Conservation (phyloP, 2,329 filamentous ascomycete genomes). For the Xylariaceae sp. region DNA sequence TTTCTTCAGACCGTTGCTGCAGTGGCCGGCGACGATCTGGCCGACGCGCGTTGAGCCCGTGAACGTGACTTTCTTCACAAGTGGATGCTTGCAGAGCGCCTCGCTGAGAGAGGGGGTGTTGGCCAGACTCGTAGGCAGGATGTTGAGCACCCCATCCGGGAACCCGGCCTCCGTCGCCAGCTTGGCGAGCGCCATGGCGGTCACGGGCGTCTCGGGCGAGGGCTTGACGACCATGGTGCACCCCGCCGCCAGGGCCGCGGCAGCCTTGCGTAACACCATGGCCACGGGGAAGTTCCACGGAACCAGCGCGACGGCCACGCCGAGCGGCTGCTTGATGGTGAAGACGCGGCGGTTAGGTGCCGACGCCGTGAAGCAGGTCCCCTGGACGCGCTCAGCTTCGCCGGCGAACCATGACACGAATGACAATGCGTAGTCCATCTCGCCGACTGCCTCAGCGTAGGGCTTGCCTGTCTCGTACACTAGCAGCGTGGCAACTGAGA, state of each 20-base stretch:
- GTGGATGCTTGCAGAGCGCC: constrained; percentile 40
- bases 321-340: constrained; percentile 71
- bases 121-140: constrained; percentile 40
- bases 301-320: constrained; percentile 63
- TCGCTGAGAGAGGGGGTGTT: constrained; percentile 42
- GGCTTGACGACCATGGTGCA: constrained; percentile 73
- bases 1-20: constrained; percentile 64
- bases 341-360: constrained; percentile 62
- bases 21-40: constrained; percentile 58
- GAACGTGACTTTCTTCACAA: constrained; percentile 65
- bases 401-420: too few species aligned
- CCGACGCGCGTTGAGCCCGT: constrained; percentile 67
- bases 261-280: constrained; percentile 63
- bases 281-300: constrained; percentile 69
- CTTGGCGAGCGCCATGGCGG: constrained; percentile 48
- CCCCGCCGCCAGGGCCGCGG: constrained; percentile 65
- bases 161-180: constrained; percentile 66
- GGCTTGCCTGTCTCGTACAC: too few species aligned
- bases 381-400: too few species aligned
- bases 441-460: too few species aligned
- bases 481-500: too few species aligned
- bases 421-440: too few species aligned
- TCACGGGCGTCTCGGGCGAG: constrained; percentile 62
- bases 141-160: constrained; percentile 64
- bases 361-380: constrained; percentile 35